These are phyloP conservation scores for Pelargonium fulgidum DNA, from an alignment of 441 rosid species.

Conservation along the genomic window DNA sequence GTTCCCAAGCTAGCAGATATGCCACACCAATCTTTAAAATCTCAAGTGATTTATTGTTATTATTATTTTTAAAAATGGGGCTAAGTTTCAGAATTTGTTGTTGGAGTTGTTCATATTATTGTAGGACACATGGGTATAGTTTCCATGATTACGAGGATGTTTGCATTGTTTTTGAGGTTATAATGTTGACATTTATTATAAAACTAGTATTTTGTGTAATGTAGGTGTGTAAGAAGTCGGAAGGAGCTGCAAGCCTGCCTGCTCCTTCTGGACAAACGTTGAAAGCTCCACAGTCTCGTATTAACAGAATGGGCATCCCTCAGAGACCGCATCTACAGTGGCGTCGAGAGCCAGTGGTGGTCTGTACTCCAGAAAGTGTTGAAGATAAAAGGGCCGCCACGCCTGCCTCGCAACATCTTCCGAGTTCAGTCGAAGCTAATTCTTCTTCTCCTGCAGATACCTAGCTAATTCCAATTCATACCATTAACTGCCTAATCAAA, in stretches of 20 bases:
- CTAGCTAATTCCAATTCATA: no score
- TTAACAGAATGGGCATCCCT: not conserved
- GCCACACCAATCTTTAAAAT: no score
- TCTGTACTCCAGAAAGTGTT: not conserved
- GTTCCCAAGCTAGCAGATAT: no score
- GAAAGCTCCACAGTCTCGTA: not conserved
- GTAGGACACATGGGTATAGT: no score
- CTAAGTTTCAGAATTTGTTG: no score
- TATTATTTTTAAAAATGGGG: no score
- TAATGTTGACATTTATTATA: not conserved
- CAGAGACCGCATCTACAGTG: slow-evolving; percentile 11
- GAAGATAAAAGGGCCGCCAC: not conserved
- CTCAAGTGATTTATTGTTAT: no score
- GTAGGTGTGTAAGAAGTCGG: slow-evolving; percentile 14
- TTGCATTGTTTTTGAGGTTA: no score
- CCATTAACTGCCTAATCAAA: no score
- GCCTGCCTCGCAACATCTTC: not conserved
- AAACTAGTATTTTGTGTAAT: not conserved
- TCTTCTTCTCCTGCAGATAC: not conserved
- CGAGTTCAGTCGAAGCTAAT: not conserved
- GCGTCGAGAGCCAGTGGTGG: slow-evolving; percentile 1
- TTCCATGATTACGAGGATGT: no score
- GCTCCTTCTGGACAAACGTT: not conserved
- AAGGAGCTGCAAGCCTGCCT: not conserved
- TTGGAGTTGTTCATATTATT: no score